Base-by-base conservation (phyloP, 1,284 basidiomycete species). In the Ganoderma lingzhi region DNA sequence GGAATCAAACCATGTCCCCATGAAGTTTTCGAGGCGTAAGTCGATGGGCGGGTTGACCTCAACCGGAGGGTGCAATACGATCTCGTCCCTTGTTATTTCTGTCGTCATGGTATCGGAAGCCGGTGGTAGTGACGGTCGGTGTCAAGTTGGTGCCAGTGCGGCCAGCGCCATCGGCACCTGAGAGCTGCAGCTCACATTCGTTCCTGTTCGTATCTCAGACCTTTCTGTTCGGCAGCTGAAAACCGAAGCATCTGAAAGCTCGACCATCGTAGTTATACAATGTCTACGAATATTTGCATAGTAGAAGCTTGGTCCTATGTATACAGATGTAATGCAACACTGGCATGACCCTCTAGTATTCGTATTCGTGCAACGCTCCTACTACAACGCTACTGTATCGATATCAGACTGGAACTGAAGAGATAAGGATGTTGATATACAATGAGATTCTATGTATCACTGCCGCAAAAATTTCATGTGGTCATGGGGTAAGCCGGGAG, bases 1-100 rank as follows among this genome's bases (percentile, higher is more conserved):
- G 53, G 15, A 15, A 30, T n/a, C 37, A 70, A 48, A 77, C 79
- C 79, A 86, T 60, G 78, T 81, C 17, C 84, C 84, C 81, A 85
- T 83, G 72, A 86, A 82, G 70, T 76, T 77, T 48, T 84, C 79
- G 64, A 84, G 37, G 45, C 73, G 62, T 15, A 74, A 55, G 23
- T 72, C 70, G 28, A 75, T 71, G 6, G 66, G 65, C 23, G 71
- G 67, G 41, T 70, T 69, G 32, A 68, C 62, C 4, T 15, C 56
- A 32, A 69, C 64, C 3, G 73, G 71, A 3, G 65, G 19, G 62
- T 66, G 67, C 23, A 72, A 17, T 14, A 68, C 58, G 37, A 75
- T 42, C 15, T 61, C 41, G 37, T 37, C 66, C 17, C 48, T 30
- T 23, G 63, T 53, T 9, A 35, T 48, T 19, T 61, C 39, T 15